Evolutionary conservation across 2,329 filamentous ascomycete genomes (phyloP).

Genomic region (Plenodomus biglobosus): DNA sequence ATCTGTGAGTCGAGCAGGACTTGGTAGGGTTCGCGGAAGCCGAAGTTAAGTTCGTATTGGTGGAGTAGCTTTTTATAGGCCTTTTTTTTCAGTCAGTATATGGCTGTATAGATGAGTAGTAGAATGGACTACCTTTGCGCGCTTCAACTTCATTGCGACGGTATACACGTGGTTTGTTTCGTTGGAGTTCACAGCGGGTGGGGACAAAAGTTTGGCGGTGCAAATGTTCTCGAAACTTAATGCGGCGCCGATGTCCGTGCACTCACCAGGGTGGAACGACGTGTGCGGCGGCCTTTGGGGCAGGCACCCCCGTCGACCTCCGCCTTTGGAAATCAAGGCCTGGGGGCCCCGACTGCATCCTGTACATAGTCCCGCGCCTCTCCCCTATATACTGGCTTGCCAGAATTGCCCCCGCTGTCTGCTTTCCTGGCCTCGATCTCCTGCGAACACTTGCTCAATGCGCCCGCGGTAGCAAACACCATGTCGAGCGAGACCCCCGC

Average conservation of each 20-base stretch:
- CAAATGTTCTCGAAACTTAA: slow-evolving; percentile 14
- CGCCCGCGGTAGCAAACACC: slow-evolving; percentile 19
- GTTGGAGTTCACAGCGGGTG: slow-evolving; percentile 3
- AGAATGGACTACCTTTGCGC: slow-evolving; percentile 23
- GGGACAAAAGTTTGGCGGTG: slow-evolving; percentile 12
- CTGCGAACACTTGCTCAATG: slow-evolving; percentile 7
- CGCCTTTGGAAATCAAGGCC: slow-evolving; percentile 15
- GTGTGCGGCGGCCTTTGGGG: slow-evolving; percentile 12
- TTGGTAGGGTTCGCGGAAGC: slow-evolving; percentile 92
- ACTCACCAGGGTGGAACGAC: slow-evolving; percentile 3
- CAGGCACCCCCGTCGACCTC: slow-evolving; percentile 18
- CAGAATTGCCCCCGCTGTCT: background rate
- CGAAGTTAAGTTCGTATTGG: slow-evolving; percentile 82
- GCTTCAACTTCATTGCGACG: slow-evolving; percentile 37
- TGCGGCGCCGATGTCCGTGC: slow-evolving; percentile 11
- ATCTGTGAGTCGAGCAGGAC: slow-evolving; percentile 77
- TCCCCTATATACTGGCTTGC: slow-evolving; percentile 1
- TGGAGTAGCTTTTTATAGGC: slow-evolving; percentile 91
- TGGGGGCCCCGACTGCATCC: slow-evolving; percentile 7
- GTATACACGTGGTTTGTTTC: slow-evolving; percentile 4
- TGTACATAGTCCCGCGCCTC: slow-evolving; percentile 9
- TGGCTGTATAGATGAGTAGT: background rate
- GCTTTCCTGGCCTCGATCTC: slow-evolving; percentile 1
- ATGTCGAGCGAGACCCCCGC: slow-evolving; percentile 34
- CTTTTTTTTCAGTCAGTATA: slow-evolving; percentile 55